Base-by-base conservation (phyloP, 1,139 yeast genomes). In the Casaregolazyma suthepensis region DNA sequence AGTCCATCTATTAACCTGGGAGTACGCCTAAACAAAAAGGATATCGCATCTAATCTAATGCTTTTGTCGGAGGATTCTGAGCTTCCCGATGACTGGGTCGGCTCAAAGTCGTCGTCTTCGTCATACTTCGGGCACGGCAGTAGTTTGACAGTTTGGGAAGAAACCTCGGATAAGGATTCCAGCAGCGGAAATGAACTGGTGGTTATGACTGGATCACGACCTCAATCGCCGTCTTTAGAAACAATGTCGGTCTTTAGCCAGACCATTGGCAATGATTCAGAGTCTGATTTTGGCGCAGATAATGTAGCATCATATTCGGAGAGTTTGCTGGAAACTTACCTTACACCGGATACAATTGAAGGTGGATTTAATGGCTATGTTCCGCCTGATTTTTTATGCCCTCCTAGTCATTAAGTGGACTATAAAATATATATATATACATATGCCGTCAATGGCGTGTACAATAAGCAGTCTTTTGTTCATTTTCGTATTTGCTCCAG, bases 321-420 rank as follows among this genome's bases (percentile, higher is more conserved):
- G 31, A 51, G 52, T 35, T 56, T 60, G 43, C 48, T 62, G 19
- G 65, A 62, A 37, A 57, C 59, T 38, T 62, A 62, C 53, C 54
- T 61, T 35, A 60, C 65, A 15, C 65, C 65, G 10, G 63, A 61
- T 49, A 58, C 63, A 17, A 62, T 60, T 43, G 61, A 59, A 26
- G 42, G 50, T 38, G 50, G 26, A 20, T 12, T 22, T 9, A 18
- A 43, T 22, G 35, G 26, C 22, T 51, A 43, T 20, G 63, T 63
- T 35, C 63, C 64, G 20, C 52, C 64, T 51, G 66, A 63, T 37
- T 62, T 63, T 49, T 56, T 64, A 18, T 54, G 52, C 13, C 49
- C 55, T 17, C 43, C 35, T 45, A 63, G 62, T 2, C 63, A 64
- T n/a, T 15, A 31, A 31, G 15, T 18, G 20, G 19, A 19, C 20